Evolutionary conservation across 1,284 basidiomycete species (phyloP), one percentile per base, ranked within the genome.

Genomic region (Inonotus hispidus): DNA sequence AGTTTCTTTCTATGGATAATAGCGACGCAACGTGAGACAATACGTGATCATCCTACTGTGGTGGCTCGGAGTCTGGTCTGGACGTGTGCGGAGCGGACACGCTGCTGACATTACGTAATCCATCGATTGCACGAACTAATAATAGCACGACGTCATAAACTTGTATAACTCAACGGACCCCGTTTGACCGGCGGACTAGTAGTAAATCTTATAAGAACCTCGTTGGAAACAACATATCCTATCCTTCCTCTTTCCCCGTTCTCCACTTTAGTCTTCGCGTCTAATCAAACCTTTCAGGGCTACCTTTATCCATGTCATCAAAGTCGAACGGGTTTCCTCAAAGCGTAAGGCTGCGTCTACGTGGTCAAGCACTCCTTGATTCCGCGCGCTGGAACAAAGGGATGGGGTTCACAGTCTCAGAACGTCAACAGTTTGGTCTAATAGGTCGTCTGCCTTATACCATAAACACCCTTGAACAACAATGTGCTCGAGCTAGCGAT

Each of bases 381-480:
- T 79, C 73, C 53, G 85, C 88, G 1, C 77, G 81, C n/a, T 84
- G 81, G 72, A 88, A 87, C 76, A 88, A 87, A 71, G 84, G 90
- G 23, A 89, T 84, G 1, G 91, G 83, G 14, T 94, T 93, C 71
- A 82, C 84, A 0, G 61, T 72, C 8, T 70, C 79, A 23, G 90
- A 93, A 71, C 80, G 92, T 56, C 79, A 82, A 62, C 77, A 75
- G 1, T 88, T 93, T 62, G 87, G 88, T 3, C 77, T 95, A 2
- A 82, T 81, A n/a, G 91, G 90, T 1, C 83, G 90, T 41, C 76
- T 95, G 2, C 93, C 92, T 1, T 84, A 81, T 66, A 81, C 83
- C 60, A 80, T 92, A 49, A 89, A 92, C 71, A 81, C 82, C 19
- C 79, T 93, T 38, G 87, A 93, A 61, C 83, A 90, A 65, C 91